Evolutionary conservation across 208 protist genomes (phyloP).

Genomic region (Zelonia costaricensis): DNA sequence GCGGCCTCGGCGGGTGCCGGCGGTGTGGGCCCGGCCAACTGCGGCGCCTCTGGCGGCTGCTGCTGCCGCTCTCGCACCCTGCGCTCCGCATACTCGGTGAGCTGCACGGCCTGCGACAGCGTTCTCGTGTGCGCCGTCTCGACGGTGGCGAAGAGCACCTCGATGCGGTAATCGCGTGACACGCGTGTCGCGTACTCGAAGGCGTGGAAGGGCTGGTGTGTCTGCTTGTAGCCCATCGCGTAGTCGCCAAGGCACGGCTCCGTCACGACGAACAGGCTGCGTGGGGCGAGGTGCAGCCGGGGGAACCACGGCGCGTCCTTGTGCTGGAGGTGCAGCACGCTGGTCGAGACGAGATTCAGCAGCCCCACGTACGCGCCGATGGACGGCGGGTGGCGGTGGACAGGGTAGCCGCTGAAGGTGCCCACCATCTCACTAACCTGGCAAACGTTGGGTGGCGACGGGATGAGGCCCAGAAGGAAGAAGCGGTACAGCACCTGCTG

Average conservation of each 20-base stretch:
- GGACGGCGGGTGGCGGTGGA: conserved; percentile 77
- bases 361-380: conserved; percentile 87
- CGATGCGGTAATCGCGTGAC: conserved; percentile 91
- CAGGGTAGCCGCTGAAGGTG: conserved; percentile 87
- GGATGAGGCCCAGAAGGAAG: conserved; percentile 84
- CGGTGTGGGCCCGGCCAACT: neutral
- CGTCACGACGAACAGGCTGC: conserved; percentile 80
- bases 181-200: conserved; percentile 89
- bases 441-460: conserved; percentile 80
- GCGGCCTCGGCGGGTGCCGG: neutral
- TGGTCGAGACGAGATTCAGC: conserved; percentile 86
- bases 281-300: conserved; percentile 74
- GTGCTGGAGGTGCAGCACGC: conserved; percentile 84
- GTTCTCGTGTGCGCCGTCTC: conserved; percentile 65
- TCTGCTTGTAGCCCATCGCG: conserved; percentile 85
- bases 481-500: conserved; percentile 75
- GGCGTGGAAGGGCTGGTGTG: conserved; percentile 83
- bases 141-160: conserved; percentile 89
- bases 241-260: conserved; percentile 84
- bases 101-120: conserved; percentile 63
- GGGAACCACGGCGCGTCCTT: conserved; percentile 85
- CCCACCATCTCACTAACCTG: conserved; percentile 91
- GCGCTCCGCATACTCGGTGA: conserved; percentile 75
- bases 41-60: neutral
- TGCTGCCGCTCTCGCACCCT: neutral